These are phyloP conservation scores for Pythium oligandrum DNA, from an alignment of 352 stramenopile species.

Conservation along the genomic window DNA sequence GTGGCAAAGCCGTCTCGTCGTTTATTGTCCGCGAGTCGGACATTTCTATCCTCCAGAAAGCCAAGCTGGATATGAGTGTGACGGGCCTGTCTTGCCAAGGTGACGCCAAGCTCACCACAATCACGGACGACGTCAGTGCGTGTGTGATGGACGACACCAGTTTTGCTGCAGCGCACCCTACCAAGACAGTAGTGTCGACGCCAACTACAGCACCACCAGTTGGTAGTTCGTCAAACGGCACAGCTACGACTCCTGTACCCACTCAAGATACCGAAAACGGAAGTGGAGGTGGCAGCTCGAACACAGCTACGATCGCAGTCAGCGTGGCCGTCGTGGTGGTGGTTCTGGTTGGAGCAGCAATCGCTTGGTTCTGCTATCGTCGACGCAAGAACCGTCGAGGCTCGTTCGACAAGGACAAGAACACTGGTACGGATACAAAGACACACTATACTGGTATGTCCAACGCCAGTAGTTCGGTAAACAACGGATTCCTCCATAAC, in stretches of 20 bases:
- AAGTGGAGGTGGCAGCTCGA: not conserved
- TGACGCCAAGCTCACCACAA: not conserved
- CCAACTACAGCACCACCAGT: not conserved
- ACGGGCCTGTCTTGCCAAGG: conserved; percentile 4
- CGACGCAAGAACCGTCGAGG: not conserved
- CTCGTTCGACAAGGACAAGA: not conserved
- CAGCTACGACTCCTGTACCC: not conserved
- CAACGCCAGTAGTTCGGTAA: conserved; percentile 7
- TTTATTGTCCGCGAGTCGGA: conserved; percentile 14
- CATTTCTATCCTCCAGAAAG: conserved; percentile 5
- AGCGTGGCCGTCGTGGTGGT: conserved; percentile 10
- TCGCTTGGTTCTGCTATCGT: conserved; percentile 4
- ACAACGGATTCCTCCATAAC: conserved; percentile 20
- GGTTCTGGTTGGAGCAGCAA: conserved; percentile 11
- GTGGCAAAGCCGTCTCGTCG: conserved; percentile 2
- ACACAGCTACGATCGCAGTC: not conserved
- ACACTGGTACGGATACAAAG: not conserved
- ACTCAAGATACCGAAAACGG: not conserved
- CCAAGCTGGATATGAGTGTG: conserved; percentile 3
- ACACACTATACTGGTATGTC: conserved; percentile 14
- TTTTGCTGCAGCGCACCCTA: conserved; percentile 8
- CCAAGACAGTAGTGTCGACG: not conserved
- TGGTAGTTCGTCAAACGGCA: not conserved
- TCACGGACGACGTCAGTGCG: not conserved
- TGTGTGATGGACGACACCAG: conserved; percentile 9